Base-by-base conservation (phyloP, 805 yeast genomes). In the Clavispora phyllophila region DNA sequence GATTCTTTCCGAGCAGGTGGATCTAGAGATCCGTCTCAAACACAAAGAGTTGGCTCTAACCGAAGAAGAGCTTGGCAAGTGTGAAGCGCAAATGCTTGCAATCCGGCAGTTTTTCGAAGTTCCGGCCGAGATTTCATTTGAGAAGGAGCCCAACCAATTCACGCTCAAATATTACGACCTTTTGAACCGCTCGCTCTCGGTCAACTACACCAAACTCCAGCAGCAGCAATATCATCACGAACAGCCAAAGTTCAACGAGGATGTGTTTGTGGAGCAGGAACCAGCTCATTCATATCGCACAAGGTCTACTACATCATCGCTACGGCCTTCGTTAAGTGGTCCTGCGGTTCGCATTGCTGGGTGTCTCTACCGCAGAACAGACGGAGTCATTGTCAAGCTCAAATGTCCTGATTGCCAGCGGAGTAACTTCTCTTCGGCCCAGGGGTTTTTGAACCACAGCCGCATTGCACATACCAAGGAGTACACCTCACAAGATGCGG, bases 361-460 rank as follows among this genome's bases (percentile, higher is more conserved):
- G 8, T 81, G 87, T 50, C 71, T 82, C 3, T 82, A 81, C 54
- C 68, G 81, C 47, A 60, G 88, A 46, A 76, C 82, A 5, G 93
- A 86, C 58, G 90, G 90, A 2, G 70, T 82, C 1, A 62, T 83
- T 17, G 88, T 86, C 2, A 70, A 80, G 38, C 68, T 86, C 28
- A 79, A 79, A 8, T 86, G 95, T 58, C 77, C 81, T 1, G 75
- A 72, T 39, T 86, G 95, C 61, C 73, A 69, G 9, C 61, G 90
- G 40, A 72, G 79, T 33, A 85, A 84, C 47, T 86, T 86, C 55
- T 81, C 87, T 8, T 78, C 85, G 12, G 87, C 89, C 0, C 93
- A 86, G 56, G 93, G 93, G 13, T 84, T 86, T 51, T 71, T 84
- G 28, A 86, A 84, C 58, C 95, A 86, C 59, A 77, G 84, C 41